Percentiles rank a stretch among this genome's conserved stretches.
These are phyloP conservation scores for Metschnikowia picachoensis DNA, from an alignment of 805 yeast genomes.

Conservation along the genomic window DNA sequence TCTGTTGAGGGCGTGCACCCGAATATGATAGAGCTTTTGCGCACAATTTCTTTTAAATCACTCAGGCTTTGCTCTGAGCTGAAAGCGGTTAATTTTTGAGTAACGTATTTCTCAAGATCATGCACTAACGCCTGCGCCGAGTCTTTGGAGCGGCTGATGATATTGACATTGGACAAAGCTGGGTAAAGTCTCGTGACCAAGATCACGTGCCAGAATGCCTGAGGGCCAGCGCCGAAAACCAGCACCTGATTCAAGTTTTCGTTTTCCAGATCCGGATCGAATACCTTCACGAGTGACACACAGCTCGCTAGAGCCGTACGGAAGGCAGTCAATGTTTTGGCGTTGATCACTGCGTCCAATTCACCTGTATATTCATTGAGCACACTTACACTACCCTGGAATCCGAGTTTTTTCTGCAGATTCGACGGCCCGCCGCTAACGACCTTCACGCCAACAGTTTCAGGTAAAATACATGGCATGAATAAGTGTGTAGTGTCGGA, in stretches of 20 bases:
- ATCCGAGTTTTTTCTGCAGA: conserved; percentile 40
- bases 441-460: conserved; percentile 55
- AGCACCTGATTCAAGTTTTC: conserved; percentile 27
- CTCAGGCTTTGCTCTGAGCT: neutral
- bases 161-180: conserved; percentile 36
- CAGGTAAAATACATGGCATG: conserved; percentile 61
- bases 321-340: conserved; percentile 58
- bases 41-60: conserved; percentile 18
- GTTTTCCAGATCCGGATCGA: conserved; percentile 14
- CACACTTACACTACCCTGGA: conserved; percentile 53
- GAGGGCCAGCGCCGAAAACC: conserved; percentile 61
- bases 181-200: conserved; percentile 39
- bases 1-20: conserved; percentile 59
- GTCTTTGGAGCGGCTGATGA: conserved; percentile 41
- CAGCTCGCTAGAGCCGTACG: conserved; percentile 61
- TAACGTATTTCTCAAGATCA: conserved; percentile 25
- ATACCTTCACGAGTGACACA: conserved; percentile 39
- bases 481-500: conserved; percentile 48
- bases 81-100: conserved; percentile 10
- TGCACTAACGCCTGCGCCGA: conserved; percentile 35
- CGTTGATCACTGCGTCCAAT: conserved; percentile 52
- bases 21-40: conserved; percentile 45
- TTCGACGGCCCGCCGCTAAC: conserved; percentile 49
- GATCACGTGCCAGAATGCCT: conserved; percentile 61
- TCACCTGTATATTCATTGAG: conserved; percentile 50